Evolutionary conservation across 805 yeast genomes (phyloP).

Genomic region (Huiozyma naganishii): DNA sequence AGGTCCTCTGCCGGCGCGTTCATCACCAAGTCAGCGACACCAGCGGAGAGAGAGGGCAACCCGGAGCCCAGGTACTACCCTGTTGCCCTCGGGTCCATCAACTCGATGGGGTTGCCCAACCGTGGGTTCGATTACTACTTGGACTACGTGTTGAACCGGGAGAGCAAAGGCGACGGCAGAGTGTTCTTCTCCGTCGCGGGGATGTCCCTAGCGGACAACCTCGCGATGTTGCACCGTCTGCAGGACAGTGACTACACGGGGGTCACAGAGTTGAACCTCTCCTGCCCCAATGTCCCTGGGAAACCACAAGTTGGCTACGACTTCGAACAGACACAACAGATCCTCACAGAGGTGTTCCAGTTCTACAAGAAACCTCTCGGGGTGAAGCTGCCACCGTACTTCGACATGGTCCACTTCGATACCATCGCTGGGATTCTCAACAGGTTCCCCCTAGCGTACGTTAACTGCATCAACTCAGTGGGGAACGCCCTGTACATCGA

Average conservation of each 20-base stretch:
- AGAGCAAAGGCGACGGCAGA: conserved; percentile 6
- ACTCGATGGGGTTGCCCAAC: conserved; percentile 27
- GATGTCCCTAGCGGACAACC: conserved; percentile 22
- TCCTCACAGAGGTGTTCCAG: conserved; percentile 16
- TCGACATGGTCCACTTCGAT: conserved; percentile 27
- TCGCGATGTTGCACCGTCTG: conserved; percentile 14
- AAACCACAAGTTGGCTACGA: conserved; percentile 27
- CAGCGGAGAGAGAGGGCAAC: conserved; percentile 20
- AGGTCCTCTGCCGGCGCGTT: conserved; percentile 20
- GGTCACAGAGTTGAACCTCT: conserved; percentile 21
- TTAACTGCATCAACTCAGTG: conserved; percentile 23
- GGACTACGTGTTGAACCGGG: conserved; percentile 16
- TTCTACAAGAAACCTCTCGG: conserved; percentile 25
- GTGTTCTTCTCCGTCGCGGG: conserved; percentile 25
- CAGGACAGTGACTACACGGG: conserved; percentile 22
- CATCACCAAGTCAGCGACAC: conserved; percentile 24
- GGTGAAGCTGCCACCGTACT: conserved; percentile 24
- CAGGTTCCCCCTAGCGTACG: conserved; percentile 20
- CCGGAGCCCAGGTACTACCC: conserved; percentile 24
- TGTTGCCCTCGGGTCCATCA: conserved; percentile 25
- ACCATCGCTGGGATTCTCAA: conserved; percentile 20
- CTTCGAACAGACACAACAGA: conserved; percentile 19
- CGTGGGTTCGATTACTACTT: conserved; percentile 23
- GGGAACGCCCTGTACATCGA: conserved; percentile 26
- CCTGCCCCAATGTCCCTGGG: conserved; percentile 29